phyloP scores from a whole-genome alignment of 129 eudicot genomes.

The Logfia minima region DNA sequence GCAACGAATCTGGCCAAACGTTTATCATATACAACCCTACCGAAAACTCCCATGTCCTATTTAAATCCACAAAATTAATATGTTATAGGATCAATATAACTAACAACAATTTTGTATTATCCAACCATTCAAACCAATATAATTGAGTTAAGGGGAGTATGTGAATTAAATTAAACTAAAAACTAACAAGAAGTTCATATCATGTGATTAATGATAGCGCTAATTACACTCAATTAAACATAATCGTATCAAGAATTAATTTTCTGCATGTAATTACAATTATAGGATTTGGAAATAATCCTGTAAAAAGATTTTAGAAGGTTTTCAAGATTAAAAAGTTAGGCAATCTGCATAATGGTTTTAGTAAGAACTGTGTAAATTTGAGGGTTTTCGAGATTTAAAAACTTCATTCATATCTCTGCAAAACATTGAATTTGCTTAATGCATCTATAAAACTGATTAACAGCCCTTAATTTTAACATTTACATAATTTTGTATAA shows the following conservation, averaged over 20 bases:
- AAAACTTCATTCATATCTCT: no score
- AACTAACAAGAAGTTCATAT: not conserved
- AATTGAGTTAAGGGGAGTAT: not conserved
- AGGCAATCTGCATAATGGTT: not conserved
- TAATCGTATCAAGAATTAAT: not conserved
- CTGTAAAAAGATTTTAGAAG: no score
- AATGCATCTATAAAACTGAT: not conserved
- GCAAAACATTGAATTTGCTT: not conserved
- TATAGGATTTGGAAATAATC: not conserved
- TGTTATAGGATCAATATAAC: not conserved
- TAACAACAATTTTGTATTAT: not conserved
- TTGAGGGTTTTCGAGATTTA: not conserved
- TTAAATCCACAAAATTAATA: not conserved
- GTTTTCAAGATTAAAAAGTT: not conserved
- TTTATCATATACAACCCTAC: conserved; percentile 94
- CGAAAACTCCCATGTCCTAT: conserved; percentile 95
- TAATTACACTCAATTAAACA: not conserved
- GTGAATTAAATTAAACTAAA: no score
- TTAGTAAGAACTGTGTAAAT: not conserved
- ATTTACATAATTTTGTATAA: not conserved
- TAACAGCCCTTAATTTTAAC: not conserved
- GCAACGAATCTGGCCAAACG: conserved; percentile 84
- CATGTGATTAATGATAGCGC: not conserved
- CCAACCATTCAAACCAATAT: not conserved
- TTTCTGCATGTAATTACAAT: not conserved